Conservation (phyloP, 1,284 basidiomycete species). For the Apiotrichum mycotoxinovorans region DNA sequence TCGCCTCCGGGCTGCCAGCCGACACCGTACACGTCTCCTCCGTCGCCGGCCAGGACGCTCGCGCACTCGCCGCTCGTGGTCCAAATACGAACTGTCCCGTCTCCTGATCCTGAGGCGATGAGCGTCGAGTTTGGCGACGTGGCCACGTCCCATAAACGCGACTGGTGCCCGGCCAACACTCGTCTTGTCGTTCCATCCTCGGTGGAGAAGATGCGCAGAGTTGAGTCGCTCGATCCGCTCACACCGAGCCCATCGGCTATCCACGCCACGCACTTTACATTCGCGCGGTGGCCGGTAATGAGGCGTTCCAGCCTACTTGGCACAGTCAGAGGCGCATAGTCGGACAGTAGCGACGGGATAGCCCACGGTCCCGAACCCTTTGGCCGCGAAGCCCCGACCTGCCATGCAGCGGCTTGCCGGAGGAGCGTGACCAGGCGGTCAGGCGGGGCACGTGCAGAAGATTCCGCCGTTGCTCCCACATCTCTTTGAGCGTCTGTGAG, state of each 20-base stretch:
- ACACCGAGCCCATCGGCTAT: slow-evolving; percentile 49
- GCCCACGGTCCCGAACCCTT: slow-evolving; percentile 15
- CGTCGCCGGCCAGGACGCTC: slow-evolving; percentile 35
- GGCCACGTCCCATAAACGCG: slow-evolving; percentile 52
- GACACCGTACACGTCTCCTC: slow-evolving; percentile 53
- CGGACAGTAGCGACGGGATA: slow-evolving; percentile 36
- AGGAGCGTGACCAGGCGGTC: slow-evolving; percentile 50
- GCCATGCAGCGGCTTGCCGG: slow-evolving; percentile 53
- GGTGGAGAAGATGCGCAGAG: slow-evolving; percentile 41
- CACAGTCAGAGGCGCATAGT: slow-evolving; percentile 39
- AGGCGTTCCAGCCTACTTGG: slow-evolving; percentile 30
- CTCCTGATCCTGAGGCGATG: slow-evolving; percentile 50
- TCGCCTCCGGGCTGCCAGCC: slow-evolving; percentile 48
- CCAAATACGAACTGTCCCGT: slow-evolving; percentile 53
- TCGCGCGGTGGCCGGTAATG: slow-evolving; percentile 49
- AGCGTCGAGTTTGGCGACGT: slow-evolving; percentile 22
- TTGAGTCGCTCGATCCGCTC: slow-evolving; percentile 50
- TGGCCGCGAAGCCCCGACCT: slow-evolving; percentile 37
- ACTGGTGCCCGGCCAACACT: slow-evolving; percentile 47
- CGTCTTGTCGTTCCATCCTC: slow-evolving; percentile 23
- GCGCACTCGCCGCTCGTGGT: slow-evolving; percentile 26
- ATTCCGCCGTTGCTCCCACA: neutral
- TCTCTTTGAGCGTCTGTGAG: slow-evolving; percentile 27
- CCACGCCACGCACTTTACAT: slow-evolving; percentile 53
- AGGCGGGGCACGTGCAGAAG: slow-evolving; percentile 9